A percentile compares a stretch with the other conserved stretches of the same genome.
These are phyloP conservation scores for Letharia lupina DNA, from an alignment of 495 filamentous ascomycete genomes.

Conservation along the genomic window DNA sequence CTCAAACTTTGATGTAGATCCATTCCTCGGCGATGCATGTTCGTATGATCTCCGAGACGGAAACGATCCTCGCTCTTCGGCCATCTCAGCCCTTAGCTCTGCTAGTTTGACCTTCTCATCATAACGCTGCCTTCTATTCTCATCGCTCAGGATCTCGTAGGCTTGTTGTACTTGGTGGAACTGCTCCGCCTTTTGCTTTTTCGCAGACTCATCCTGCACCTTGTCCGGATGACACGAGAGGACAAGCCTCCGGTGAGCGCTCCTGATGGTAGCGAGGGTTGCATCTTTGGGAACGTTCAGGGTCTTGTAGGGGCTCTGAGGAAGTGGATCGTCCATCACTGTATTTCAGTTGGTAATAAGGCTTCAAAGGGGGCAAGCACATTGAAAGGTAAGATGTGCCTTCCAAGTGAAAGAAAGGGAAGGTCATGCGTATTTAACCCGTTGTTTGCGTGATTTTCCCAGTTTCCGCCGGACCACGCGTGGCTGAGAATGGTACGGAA, in stretches of 20 bases:
- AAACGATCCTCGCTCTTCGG: constrained; percentile 29
- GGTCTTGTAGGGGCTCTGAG: constrained; percentile 74
- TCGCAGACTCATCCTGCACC: constrained; percentile 64
- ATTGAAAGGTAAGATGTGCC: constrained; percentile 10
- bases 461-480: constrained; percentile 1
- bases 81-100: constrained; percentile 46
- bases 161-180: constrained; percentile 92
- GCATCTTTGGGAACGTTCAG: constrained; percentile 73
- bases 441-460: constrained; percentile 16
- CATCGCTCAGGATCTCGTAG: constrained; percentile 84
- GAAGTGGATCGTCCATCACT: constrained; percentile 55
- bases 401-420: neutral
- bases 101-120: constrained; percentile 64
- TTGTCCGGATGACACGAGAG: constrained; percentile 95
- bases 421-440: constrained; percentile 9
- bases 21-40: constrained; percentile 15
- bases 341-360: constrained; percentile 9
- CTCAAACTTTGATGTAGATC: constrained; percentile 30
- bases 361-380: constrained; percentile 7
- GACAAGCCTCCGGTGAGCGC: constrained; percentile 82
- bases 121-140: constrained; percentile 59
- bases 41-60: constrained; percentile 13
- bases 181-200: constrained; percentile 63
- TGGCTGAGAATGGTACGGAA: constrained; percentile 14
- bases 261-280: constrained; percentile 62